Conservation (phyloP, 257 asterid species). For the Hygrophila difformis region DNA sequence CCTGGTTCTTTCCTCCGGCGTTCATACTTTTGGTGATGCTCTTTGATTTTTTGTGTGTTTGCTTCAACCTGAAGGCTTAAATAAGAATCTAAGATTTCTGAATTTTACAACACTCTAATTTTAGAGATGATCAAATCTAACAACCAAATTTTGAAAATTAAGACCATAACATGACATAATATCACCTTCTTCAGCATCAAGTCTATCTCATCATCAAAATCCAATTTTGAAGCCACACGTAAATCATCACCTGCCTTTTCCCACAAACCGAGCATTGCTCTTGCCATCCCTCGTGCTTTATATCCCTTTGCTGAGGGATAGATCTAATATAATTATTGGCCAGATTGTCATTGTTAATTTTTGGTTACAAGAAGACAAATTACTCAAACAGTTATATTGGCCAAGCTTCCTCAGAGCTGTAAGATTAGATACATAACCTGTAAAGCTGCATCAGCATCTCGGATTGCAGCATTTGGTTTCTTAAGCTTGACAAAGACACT, state of each 20-base stretch:
- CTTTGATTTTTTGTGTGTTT: constrained; percentile 54
- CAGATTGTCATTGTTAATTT: too few species aligned
- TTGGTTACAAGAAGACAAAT: too few species aligned
- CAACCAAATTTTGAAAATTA: too few species aligned
- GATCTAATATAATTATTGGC: too few species aligned
- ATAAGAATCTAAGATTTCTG: too few species aligned
- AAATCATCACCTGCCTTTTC: constrained; percentile 74
- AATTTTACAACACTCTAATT: too few species aligned
- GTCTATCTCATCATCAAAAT: constrained; percentile 63
- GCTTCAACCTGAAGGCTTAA: constrained; percentile 57
- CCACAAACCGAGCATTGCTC: constrained; percentile 80
- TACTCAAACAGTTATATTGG: too few species aligned
- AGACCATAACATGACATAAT: too few species aligned
- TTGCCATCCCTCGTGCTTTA: constrained; percentile 75
- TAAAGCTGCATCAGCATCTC: constrained; percentile 79
- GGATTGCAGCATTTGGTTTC: constrained; percentile 76
- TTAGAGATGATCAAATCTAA: too few species aligned
- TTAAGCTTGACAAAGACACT: constrained; percentile 47
- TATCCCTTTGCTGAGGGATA: constrained; percentile 77
- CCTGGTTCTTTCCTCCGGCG: constrained; percentile 51
- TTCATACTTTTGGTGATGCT: constrained; percentile 60
- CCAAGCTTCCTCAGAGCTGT: too few species aligned
- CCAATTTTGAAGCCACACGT: constrained; percentile 60
- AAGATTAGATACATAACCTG: too few species aligned
- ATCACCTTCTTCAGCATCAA: constrained; percentile 50